phyloP scores from a whole-genome alignment of 139 green algal genomes.

The Auxenochlorella pyrenoidosa region DNA sequence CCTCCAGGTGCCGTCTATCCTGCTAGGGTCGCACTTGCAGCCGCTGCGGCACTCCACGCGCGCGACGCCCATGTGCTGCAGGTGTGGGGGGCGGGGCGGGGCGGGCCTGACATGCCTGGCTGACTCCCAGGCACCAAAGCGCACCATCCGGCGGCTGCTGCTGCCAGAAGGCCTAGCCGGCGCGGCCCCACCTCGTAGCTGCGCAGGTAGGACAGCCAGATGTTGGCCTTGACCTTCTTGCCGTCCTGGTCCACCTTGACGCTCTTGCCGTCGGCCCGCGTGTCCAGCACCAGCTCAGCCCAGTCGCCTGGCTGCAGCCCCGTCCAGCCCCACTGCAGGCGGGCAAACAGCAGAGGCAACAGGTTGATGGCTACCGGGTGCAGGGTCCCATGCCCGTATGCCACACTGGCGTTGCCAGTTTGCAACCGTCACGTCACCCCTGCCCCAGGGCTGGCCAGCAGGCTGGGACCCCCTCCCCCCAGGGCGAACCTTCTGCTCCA shows the following conservation, averaged over 20 bases:
- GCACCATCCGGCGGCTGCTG: no score
- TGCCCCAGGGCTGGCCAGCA: no score
- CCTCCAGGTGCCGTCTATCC: constrained; percentile 8
- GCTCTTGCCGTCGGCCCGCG: constrained; percentile 25
- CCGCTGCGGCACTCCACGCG: constrained; percentile 20
- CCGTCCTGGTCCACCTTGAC: constrained; percentile 7
- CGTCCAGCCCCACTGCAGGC: constrained; percentile 31
- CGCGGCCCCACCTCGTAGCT: constrained; percentile 11
- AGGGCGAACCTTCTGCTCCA: constrained; percentile 3
- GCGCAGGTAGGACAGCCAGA: constrained; percentile 34
- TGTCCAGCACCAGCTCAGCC: constrained; percentile 33
- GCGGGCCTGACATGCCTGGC: no score
- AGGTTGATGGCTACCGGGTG: no score
- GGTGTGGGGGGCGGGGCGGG: not conserved
- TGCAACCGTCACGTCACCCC: no score
- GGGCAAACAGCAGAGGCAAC: not conserved
- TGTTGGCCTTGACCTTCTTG: constrained; percentile 34
- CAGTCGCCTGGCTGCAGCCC: constrained; percentile 11
- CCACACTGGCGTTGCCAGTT: no score
- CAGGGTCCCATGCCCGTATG: no score
- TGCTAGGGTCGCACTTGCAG: not conserved
- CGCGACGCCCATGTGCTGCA: constrained; percentile 28
- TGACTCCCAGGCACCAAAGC: no score
- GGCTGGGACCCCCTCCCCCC: no score
- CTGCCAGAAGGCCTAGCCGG: no score